phyloP scores from a whole-genome alignment of 768 basidiomycete species.

The Ramaria sp. region DNA sequence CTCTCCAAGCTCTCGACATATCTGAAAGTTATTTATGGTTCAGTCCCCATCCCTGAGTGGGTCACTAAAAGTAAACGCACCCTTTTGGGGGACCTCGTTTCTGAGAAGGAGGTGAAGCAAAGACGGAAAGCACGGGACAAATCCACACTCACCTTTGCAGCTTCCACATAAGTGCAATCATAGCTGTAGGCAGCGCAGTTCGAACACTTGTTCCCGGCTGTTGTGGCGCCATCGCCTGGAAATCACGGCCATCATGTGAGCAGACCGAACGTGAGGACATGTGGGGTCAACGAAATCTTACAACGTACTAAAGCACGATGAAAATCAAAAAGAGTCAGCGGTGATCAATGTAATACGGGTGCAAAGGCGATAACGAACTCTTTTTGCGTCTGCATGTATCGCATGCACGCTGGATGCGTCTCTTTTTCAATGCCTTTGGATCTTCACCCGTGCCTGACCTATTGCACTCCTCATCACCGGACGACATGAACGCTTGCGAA shows the following conservation, averaged over 20 bases:
- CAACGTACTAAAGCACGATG: too few relatives aligned
- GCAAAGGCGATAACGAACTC: slow-evolving; percentile 31
- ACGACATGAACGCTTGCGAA: slow-evolving; percentile 4
- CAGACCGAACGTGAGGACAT: too few relatives aligned
- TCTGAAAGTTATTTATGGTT: slow-evolving; percentile 22
- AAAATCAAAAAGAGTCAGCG: too few relatives aligned
- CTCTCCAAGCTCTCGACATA: slow-evolving; percentile 44
- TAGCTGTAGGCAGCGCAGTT: slow-evolving; percentile 48
- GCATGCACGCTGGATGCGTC: slow-evolving; percentile 68
- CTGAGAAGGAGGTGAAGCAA: slow-evolving; percentile 15
- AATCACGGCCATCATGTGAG: slow-evolving; percentile 39
- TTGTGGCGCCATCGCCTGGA: slow-evolving; percentile 21
- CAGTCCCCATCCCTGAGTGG: too few relatives aligned
- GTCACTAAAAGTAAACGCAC: slow-evolving; percentile 11
- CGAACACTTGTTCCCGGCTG: slow-evolving; percentile 27
- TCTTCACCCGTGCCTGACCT: slow-evolving; percentile 4
- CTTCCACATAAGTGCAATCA: slow-evolving; percentile 60
- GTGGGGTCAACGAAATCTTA: too few relatives aligned
- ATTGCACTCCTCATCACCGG: slow-evolving; percentile 13
- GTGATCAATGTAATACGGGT: slow-evolving; percentile 20
- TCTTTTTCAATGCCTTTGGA: slow-evolving; percentile 39
- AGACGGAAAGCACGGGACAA: neutral
- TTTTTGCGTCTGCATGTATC: slow-evolving; percentile 81
- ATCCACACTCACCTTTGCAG: slow-evolving; percentile 43
- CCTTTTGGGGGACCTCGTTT: slow-evolving; percentile 36